Evolutionary conservation across 2,329 filamentous ascomycete species (phyloP), one percentile per base, ranked within the genome.

Genomic region (Alternaria gaisen): DNA sequence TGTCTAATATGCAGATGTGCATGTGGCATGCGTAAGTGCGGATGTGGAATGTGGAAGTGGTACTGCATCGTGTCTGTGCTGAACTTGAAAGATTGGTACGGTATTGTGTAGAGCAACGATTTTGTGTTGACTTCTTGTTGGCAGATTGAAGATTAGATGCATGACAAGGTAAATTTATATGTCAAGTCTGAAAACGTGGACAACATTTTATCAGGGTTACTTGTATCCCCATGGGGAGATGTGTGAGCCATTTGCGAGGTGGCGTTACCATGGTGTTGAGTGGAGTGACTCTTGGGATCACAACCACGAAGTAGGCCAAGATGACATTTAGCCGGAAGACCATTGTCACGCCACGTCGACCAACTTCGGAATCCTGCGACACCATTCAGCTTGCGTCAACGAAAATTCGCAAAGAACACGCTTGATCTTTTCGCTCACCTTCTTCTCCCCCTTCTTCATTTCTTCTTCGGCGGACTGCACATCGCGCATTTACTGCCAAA

Each of bases 1-100:
- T 44, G 56, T 42, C 44, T 53, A 11, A 55, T n/a, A 4, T 50
- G 42, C 32, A 34, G 22, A 34, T 55, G 56, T 20, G 48, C 41
- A 4, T 34, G 43, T 34, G 53, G 53, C 10, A 54, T 46, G 44
- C 38, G 41, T 36, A 46, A 41, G 10, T 40, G 50, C 41, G 46
- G 18, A 1, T 34, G 46, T 22, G 30, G 30, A 28, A 48, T 36
- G 8, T 48, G 46, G 30, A 48, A 36, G 30, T 24, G 30, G 18
- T 36, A 7, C 20, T 24, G 46, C 46, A 48, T 48, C 20, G 30
- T 7, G 9, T 34, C n/a, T 4, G 10, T 32, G 28, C 30, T 34
- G 10, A 36, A 28, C 20, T 16, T 36, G 11, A n/a, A 32, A 48
- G 30, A 48, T 18, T n/a, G 46, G 46, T 24, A 24, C 28, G 18